Base-by-base conservation (phyloP, 352 stramenopile species). In the Globisporangium rhizosaccharum region DNA sequence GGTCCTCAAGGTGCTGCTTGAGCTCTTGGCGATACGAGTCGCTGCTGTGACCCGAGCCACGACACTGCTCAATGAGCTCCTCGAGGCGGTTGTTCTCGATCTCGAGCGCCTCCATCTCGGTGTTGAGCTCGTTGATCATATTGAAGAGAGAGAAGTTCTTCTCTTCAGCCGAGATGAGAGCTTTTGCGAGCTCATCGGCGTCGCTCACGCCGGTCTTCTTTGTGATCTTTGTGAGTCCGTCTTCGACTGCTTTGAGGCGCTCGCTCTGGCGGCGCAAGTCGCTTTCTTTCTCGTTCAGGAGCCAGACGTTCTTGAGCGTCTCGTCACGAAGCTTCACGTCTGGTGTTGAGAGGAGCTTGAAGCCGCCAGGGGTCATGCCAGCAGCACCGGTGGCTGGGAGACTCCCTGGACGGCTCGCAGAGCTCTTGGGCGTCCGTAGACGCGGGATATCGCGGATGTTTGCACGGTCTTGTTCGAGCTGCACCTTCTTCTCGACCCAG, bases 111-210 rank as follows among this genome's bases (percentile, higher is more conserved):
- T 96, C 83, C 78, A 96, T 96, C 57, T 96, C 88, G 2, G 80
- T 93, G 69, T 92, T 97, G 42, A 97, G 71, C 53, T 97, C 87
- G 69, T 97, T 98, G 68, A 98, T 93, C 65, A 96, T 90, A 57
- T 97, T 97, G 67, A 97, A 98, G 18, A 98, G 77, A 48, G 82
- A 95, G 59, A 98, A 98, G 70, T 97, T 98, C 67, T 97, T 96
- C 61, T 97, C 90, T 49, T 98, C 92, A 2, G 88, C 88, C 45
- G 86, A 71, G 46, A 97, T 50, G 45, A 98, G 83, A 28, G 81
- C 88, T 41, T 82, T 75, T 18, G 93, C 84, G 41, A 98, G 70
- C 51, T 93, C 86, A 9, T 92, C 71, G 26, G 94, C 75, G 67
- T 96, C 84, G 18, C 53, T 75, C 41, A 97, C 73, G 2, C 87